phyloP scores from a whole-genome alignment of 148 eudicot genomes.

The Pouteria glomerata region DNA sequence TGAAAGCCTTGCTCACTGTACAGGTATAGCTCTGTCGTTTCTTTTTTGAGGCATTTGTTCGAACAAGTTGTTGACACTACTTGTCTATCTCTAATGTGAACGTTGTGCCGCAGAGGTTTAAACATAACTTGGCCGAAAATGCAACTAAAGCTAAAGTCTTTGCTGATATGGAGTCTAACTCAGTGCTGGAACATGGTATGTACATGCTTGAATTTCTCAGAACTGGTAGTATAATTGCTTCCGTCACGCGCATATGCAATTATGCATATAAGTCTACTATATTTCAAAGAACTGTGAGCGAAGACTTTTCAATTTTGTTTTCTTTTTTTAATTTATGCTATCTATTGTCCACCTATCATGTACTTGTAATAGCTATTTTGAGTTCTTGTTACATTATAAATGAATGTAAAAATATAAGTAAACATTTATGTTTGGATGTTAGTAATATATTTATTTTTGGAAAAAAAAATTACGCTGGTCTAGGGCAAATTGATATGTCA shows the following conservation, averaged over 20 bases:
- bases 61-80: constrained; percentile 21
- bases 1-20: constrained; percentile 16
- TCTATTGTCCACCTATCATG: neutral
- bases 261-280: neutral
- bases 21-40: constrained; percentile 19
- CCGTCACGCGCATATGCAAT: neutral
- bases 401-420: neutral
- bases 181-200: constrained; percentile 15
- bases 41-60: constrained; percentile 32
- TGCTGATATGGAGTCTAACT: constrained; percentile 11
- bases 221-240: neutral
- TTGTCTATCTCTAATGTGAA: neutral
- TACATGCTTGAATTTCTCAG: neutral
- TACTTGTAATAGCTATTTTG: neutral
- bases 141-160: constrained; percentile 15
- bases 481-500: constrained; percentile 41
- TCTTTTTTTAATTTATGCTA: neutral
- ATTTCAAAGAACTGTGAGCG: neutral
- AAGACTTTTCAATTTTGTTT: neutral
- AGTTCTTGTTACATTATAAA: neutral
- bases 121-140: constrained; percentile 13
- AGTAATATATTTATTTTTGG: no score
- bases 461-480: neutral
- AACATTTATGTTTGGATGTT: neutral
- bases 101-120: constrained; percentile 13